phyloP scores from a whole-genome alignment of 139 green algal species.

The Haematococcus lacustris region DNA sequence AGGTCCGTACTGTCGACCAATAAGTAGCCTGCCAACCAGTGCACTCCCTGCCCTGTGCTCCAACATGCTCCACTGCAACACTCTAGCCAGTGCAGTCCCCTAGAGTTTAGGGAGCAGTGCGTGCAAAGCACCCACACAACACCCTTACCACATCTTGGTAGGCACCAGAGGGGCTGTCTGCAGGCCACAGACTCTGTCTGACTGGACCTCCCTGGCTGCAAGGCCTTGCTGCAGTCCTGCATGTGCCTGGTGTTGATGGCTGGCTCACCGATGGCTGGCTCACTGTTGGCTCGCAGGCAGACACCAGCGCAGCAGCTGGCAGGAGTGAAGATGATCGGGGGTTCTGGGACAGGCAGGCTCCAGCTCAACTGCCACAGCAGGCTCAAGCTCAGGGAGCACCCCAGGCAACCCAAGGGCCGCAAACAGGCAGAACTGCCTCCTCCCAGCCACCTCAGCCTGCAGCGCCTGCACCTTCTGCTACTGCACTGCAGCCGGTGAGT shows the following conservation, averaged over 20 bases:
- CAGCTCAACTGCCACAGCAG: background rate
- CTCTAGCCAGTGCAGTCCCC: background rate
- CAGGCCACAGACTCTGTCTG: background rate
- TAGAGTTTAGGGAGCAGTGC: background rate
- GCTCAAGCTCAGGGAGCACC: background rate
- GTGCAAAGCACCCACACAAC: no score
- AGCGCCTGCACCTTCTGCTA: no score
- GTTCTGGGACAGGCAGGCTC: slow-evolving; percentile 8
- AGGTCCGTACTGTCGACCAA: background rate
- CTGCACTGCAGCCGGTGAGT: no score
- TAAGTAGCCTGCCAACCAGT: background rate
- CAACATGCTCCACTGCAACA: no score
- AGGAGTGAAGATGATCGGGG: background rate
- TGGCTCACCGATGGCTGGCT: no score
- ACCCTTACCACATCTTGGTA: no score
- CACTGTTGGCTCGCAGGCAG: background rate
- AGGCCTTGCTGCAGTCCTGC: background rate
- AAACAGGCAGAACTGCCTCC: no score
- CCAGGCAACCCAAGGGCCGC: no score
- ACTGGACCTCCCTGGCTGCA: background rate
- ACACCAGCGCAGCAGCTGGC: background rate
- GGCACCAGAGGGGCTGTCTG: no score
- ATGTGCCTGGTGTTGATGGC: background rate
- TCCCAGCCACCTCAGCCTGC: no score
- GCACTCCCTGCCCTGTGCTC: background rate